Evolutionary conservation across 140 eudicot genomes (phyloP), one percentile per base, ranked within the genome.

Genomic region (Ambrosia hybrid): DNA sequence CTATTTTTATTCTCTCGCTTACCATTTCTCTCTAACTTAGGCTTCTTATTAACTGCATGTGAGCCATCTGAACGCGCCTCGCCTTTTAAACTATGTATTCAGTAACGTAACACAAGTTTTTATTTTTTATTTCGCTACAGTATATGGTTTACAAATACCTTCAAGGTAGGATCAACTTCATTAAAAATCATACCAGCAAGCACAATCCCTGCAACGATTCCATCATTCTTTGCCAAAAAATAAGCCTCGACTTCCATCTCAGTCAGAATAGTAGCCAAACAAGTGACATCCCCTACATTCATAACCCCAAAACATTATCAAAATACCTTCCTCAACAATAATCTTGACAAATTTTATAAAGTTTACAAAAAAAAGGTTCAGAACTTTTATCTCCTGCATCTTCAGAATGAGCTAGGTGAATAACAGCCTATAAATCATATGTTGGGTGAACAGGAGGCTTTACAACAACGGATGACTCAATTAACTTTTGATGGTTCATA

Each of bases 201-300:
- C 65, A 93, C 85, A 75, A 88, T 87, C 11, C 98, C 98, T 8
- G 98, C 98, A 58, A 93, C 77, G 49, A 90, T 82, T 52, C 98
- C 98, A 81, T 90, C 89, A 76, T 93, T 97, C 82, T 90, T 90
- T 11, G 98, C 97, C 69, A 93, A 77, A 65, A 93, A 93, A 83
- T 83, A 68, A 38, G 98, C 98, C 79, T 93, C 98, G 21, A 84
- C 96, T 75, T 93, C 96, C 91, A 87, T 82, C 51, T 82, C 88
- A 81, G 77, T 78, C 6, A 96, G 98, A 76, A 93, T 87, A 58
- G 96, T 90, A 17, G 98, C 98, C 82, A 90, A 76, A 81, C 97
- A 87, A 69, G 98, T 89, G 45, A 93, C 96, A 77, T 93, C 98
- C 58, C 97, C 98, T 93, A 59, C 73, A 83, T 70, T 70, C 49